These are phyloP conservation scores for Grifola frondosa DNA, from an alignment of 1,284 basidiomycete genomes.

Conservation along the genomic window DNA sequence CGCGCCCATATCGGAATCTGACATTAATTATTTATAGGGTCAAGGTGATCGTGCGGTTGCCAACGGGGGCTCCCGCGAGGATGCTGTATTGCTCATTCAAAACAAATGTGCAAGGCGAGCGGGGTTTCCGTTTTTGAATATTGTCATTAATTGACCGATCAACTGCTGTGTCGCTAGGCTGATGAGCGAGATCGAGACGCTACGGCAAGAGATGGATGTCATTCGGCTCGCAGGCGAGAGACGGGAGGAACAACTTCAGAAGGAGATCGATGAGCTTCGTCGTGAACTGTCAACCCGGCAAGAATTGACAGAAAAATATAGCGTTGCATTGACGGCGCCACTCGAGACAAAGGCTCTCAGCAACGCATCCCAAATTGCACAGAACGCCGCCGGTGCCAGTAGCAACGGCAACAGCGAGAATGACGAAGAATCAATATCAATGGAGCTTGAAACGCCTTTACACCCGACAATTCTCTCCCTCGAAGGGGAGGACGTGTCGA, in stretches of 20 bases:
- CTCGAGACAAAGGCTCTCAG: not conserved
- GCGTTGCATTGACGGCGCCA: too few relatives aligned
- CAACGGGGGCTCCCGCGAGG: too few relatives aligned
- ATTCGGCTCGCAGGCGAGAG: conserved; percentile 5
- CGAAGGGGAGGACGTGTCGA: conserved; percentile 15
- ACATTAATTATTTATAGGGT: too few relatives aligned
- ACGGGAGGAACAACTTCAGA: conserved; percentile 17
- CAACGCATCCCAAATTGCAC: not conserved
- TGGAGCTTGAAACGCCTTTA: conserved; percentile 62
- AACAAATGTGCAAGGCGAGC: conserved; percentile 9
- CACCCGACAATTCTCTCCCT: conserved; percentile 38
- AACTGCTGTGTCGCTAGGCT: too few relatives aligned
- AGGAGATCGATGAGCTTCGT: conserved; percentile 15
- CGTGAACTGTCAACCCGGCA: not conserved
- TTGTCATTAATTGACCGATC: too few relatives aligned
- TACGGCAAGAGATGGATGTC: conserved; percentile 13
- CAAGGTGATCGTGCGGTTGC: too few relatives aligned
- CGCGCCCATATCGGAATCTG: too few relatives aligned
- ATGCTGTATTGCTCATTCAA: not conserved
- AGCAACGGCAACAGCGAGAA: conserved; percentile 18
- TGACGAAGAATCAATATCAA: conserved; percentile 47
- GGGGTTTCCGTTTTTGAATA: not conserved
- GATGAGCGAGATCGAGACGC: conserved; percentile 9
- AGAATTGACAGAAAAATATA: not conserved
- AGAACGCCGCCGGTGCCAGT: not conserved